Conservation (phyloP, 345 rosid genomes). For the Eucalyptus pumila region DNA sequence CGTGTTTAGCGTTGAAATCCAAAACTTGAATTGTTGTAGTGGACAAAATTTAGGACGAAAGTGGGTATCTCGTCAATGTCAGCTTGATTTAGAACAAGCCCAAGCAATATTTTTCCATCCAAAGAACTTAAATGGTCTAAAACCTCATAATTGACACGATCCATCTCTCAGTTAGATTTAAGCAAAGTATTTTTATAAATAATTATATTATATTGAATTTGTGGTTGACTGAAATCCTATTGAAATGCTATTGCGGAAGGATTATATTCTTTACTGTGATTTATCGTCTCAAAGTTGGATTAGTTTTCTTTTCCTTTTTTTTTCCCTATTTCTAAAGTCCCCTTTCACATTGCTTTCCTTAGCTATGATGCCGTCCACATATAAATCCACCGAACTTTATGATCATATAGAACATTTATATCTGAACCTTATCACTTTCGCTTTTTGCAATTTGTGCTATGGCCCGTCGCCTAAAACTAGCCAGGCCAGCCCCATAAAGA, state of each 20-base stretch:
- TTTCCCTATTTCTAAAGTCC: neutral
- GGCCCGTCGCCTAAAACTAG: neutral
- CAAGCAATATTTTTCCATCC: neutral
- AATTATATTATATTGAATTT: neutral
- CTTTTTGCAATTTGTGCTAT: neutral
- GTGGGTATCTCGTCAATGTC: neutral
- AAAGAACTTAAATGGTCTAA: neutral
- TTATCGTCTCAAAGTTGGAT: neutral
- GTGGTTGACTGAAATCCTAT: neutral
- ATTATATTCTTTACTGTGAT: neutral
- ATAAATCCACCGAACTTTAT: neutral
- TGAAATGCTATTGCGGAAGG: neutral
- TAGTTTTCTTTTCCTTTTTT: neutral
- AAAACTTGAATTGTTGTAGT: neutral
- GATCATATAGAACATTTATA: neutral
- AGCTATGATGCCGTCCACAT: neutral
- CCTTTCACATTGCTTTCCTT: neutral
- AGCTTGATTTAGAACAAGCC: neutral
- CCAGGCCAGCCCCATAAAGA: neutral
- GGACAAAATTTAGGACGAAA: neutral
- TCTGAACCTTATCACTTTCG: neutral
- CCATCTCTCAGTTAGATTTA: neutral
- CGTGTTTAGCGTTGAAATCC: neutral
- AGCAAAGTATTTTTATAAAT: neutral
- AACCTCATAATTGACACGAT: neutral